Base-by-base conservation (phyloP, 2,329 filamentous ascomycete genomes). In the Alternaria metachromatica region DNA sequence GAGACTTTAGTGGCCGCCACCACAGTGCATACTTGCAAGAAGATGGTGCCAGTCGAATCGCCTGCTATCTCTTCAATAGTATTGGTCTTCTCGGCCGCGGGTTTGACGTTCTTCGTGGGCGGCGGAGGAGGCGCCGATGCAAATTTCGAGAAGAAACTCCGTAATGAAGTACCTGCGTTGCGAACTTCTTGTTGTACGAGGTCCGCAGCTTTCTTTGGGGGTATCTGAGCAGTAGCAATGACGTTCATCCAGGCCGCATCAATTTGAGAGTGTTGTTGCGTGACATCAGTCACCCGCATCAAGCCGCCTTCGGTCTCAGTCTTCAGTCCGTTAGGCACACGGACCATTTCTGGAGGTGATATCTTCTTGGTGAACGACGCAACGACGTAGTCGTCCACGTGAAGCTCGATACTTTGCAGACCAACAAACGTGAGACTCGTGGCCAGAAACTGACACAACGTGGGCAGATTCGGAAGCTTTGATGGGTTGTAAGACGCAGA, bases 341-440 rank as follows among this genome's bases (percentile, higher is more conserved):
- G 80, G 10, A 98, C 85, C 15, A 88, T 86, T 28, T 89, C 84
- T 46, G 90, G 90, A 0, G 94, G 93, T 0, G 95, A 95, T 4
- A 90, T 89, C 81, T 95, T 96, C 83, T 99, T 99, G 59, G 86
- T 87, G 43, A 99, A 84, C 3, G 87, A 87, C 21, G 97, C 82
- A 15, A 99, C 85, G 72, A 90, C 91, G 83, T 91, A 94, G 72
- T 96, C 90, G 75, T 99, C 95, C 57, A 99, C 87, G 86, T 90
- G 95, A 62, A 99, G 88, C 75, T 98, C 94, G 64, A 99, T 92
- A 60, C 87, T 87, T 75, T 97, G 87, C 23, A 99, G 84, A 0
- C 93, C 92, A 63, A 99, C 95, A 82, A 99, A 99, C 0, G 96
- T 98, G 78, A 99, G 84, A 82, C 95, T 97, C 7, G 94, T 98